phyloP scores from a whole-genome alignment of 306 rosid genomes.

The Fragaria iinumae region DNA sequence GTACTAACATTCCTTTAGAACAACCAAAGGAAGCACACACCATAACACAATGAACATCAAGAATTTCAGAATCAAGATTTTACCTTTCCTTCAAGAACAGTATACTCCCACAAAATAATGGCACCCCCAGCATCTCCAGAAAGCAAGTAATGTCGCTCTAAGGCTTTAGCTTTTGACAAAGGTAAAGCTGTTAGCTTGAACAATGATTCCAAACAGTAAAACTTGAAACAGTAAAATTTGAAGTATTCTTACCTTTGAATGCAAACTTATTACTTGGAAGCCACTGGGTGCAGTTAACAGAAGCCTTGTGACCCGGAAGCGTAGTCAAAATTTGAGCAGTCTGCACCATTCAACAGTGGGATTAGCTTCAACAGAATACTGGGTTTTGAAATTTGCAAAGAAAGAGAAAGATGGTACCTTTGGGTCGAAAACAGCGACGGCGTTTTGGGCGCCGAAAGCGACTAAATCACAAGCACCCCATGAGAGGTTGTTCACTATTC shows the following conservation, averaged over 20 bases:
- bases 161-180: constrained; percentile 52
- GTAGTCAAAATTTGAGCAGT: constrained; percentile 88
- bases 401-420: constrained; percentile 41
- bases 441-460: constrained; percentile 89
- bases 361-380: not conserved
- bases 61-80: not conserved
- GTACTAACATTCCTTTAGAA: not conserved
- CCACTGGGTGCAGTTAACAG: constrained; percentile 95
- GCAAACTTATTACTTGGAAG: constrained; percentile 69
- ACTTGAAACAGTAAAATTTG: not conserved
- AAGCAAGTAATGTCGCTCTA: constrained; percentile 68
- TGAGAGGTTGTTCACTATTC: constrained; percentile 82
- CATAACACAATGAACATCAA: not conserved
- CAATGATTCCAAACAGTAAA: not conserved
- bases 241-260: constrained; percentile 54
- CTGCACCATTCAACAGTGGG: constrained; percentile 32
- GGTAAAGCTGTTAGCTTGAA: not conserved
- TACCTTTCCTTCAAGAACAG: constrained; percentile 69
- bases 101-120: constrained; percentile 73
- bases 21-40: not conserved
- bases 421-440: constrained; percentile 81
- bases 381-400: constrained; percentile 3
- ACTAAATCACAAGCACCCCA: constrained; percentile 90
- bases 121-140: constrained; percentile 88
- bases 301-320: constrained; percentile 81